These are phyloP conservation scores for Cucumis hystrix DNA, from an alignment of 306 rosid species.

Conservation along the genomic window DNA sequence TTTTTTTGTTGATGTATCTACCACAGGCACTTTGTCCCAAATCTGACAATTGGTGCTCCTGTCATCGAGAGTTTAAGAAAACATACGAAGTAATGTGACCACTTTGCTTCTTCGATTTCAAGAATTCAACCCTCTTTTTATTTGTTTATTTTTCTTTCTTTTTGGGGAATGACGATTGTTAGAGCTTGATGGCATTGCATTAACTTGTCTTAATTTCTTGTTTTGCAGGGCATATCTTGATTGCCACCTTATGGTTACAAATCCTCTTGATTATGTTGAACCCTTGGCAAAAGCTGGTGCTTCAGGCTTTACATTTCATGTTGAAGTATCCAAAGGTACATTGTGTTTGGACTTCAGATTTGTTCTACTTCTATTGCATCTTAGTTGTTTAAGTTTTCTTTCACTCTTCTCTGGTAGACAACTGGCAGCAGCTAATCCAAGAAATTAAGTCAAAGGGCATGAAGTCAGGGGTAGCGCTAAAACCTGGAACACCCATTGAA, in stretches of 20 bases:
- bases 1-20: neutral
- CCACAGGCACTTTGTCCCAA: constrained; percentile 84
- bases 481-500: constrained; percentile 68
- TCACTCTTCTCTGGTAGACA: constrained; percentile 31
- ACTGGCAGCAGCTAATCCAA: constrained; percentile 71
- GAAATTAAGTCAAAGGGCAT: constrained; percentile 54
- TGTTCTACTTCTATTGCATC: constrained; percentile 5
- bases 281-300: constrained; percentile 87
- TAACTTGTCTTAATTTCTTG: neutral
- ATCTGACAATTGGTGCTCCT: constrained; percentile 90
- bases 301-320: constrained; percentile 90
- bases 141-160: neutral
- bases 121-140: neutral
- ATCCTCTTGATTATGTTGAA: constrained; percentile 84
- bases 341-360: constrained; percentile 1
- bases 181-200: neutral
- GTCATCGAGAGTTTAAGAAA: constrained; percentile 87
- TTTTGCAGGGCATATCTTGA: constrained; percentile 76
- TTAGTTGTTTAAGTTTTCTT: neutral
- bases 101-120: constrained; percentile 7
- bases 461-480: constrained; percentile 79
- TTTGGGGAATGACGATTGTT: neutral
- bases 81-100: constrained; percentile 67
- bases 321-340: constrained; percentile 72
- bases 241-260: constrained; percentile 95